phyloP scores from a whole-genome alignment of 352 stramenopile genomes.

The Phytophthora pseudosyringae region DNA sequence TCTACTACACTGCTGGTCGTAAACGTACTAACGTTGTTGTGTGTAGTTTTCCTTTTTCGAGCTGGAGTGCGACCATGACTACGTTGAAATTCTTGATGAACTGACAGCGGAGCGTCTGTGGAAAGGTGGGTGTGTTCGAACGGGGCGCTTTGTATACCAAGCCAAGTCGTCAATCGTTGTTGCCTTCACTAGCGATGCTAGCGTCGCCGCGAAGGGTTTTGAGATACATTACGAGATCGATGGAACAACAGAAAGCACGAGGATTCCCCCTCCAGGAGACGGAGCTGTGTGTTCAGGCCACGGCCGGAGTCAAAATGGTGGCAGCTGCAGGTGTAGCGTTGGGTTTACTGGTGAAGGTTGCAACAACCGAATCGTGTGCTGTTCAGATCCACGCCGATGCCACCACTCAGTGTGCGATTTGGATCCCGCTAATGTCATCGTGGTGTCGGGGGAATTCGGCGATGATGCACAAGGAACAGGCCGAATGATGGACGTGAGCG shows the following conservation, averaged over 20 bases:
- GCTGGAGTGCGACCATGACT: constrained; percentile 76
- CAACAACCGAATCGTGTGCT: constrained; percentile 71
- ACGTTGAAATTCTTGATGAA: constrained; percentile 47
- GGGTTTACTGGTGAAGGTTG: constrained; percentile 75
- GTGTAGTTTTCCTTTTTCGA: constrained; percentile 48
- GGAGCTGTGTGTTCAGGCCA: constrained; percentile 44
- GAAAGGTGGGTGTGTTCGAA: constrained; percentile 58
- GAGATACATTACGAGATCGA: constrained; percentile 54
- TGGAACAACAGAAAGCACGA: constrained; percentile 10
- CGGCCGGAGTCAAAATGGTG: constrained; percentile 37
- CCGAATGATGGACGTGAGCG: constrained; percentile 57
- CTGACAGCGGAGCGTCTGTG: constrained; percentile 43
- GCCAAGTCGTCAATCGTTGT: constrained; percentile 37
- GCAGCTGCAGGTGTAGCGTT: constrained; percentile 63
- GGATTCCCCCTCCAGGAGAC: constrained; percentile 44
- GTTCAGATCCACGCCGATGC: constrained; percentile 44
- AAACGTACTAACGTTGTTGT: neutral
- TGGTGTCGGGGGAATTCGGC: constrained; percentile 61
- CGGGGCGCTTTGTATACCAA: constrained; percentile 51
- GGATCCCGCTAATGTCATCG: constrained; percentile 43
- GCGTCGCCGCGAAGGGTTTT: constrained; percentile 49
- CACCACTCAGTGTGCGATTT: constrained; percentile 47
- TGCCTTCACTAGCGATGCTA: constrained; percentile 52
- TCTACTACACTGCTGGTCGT: neutral
- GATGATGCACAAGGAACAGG: constrained; percentile 62